A percentile compares a stretch with the other conserved stretches of the same genome.
Evolutionary conservation across 495 filamentous ascomycete species (phyloP).

Genomic region (Clavariopsis aquatica): DNA sequence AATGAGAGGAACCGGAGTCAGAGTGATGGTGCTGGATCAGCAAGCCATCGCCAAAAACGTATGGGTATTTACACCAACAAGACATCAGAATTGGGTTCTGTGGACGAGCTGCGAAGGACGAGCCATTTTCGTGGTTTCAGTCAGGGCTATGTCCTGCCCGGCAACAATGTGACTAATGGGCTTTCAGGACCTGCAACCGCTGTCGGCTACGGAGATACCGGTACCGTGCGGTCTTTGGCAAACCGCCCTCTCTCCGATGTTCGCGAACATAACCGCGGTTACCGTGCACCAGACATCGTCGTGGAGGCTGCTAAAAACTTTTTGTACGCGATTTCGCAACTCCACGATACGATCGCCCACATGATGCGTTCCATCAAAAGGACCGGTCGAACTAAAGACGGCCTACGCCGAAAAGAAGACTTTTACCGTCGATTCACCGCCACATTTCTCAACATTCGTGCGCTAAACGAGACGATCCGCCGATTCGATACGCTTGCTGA

Average conservation of each 20-base stretch:
- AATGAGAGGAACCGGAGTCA: conserved; percentile 88
- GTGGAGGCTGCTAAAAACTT: conserved; percentile 84
- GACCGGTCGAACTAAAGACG: conserved; percentile 38
- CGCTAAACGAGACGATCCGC: conserved; percentile 71
- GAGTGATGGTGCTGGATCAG: conserved; percentile 76
- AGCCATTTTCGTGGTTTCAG: conserved; percentile 82
- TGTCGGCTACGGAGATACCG: conserved; percentile 28
- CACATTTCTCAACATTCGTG: conserved; percentile 64
- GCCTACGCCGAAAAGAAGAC: conserved; percentile 65
- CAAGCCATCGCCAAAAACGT: conserved; percentile 63
- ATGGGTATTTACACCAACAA: conserved; percentile 86
- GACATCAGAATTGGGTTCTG: conserved; percentile 68
- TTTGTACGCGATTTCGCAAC: conserved; percentile 78
- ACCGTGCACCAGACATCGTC: conserved; percentile 60
- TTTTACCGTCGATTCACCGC: conserved; percentile 78
- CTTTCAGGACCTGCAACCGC: conserved; percentile 31
- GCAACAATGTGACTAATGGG: conserved; percentile 17
- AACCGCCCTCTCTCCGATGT: conserved; percentile 61
- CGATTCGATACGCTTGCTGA: conserved; percentile 55
- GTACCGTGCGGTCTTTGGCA: conserved; percentile 71
- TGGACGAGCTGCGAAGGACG: conserved; percentile 76
- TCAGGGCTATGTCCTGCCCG: conserved; percentile 30
- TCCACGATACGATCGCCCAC: conserved; percentile 72
- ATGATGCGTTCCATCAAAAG: conserved; percentile 59
- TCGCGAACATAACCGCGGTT: conserved; percentile 60